Percentiles rank a stretch among this genome's conserved stretches.
These are phyloP conservation scores for Atalantia buxifolia DNA, from an alignment of 345 rosid species.

Conservation along the genomic window DNA sequence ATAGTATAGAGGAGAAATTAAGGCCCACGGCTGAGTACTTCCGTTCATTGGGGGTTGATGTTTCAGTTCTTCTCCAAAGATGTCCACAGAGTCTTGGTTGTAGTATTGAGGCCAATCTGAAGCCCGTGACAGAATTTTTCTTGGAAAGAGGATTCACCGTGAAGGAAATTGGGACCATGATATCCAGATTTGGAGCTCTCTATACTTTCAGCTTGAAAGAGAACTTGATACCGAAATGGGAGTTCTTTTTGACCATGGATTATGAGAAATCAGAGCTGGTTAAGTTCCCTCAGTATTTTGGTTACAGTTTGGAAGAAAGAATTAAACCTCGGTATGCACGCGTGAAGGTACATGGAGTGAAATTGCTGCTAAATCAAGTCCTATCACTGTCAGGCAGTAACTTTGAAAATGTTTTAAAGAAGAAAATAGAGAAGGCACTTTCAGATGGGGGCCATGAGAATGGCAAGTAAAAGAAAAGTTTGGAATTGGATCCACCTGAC, in stretches of 20 bases:
- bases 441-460: constrained; percentile 12
- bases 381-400: constrained; percentile 51
- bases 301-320: constrained; percentile 79
- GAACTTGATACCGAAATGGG: constrained; percentile 84
- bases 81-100: constrained; percentile 81
- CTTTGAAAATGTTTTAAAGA: constrained; percentile 58
- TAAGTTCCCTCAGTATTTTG: constrained; percentile 87
- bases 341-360: constrained; percentile 61
- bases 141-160: constrained; percentile 55
- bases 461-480: not conserved
- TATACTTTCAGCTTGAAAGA: constrained; percentile 74
- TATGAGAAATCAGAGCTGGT: constrained; percentile 71
- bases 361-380: constrained; percentile 66
- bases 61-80: constrained; percentile 56
- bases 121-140: constrained; percentile 78
- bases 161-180: constrained; percentile 69
- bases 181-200: constrained; percentile 70
- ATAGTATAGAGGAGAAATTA: constrained; percentile 82
- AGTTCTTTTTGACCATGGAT: constrained; percentile 83
- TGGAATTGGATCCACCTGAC: not conserved
- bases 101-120: constrained; percentile 75
- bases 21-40: constrained; percentile 75
- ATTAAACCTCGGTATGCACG: constrained; percentile 77
- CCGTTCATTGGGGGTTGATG: constrained; percentile 56
- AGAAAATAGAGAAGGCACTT: constrained; percentile 51